A percentile compares a stretch with the other conserved stretches of the same genome.
These are phyloP conservation scores for Hansenula lynferdii DNA, from an alignment of 1,139 yeast genomes.

Conservation along the genomic window DNA sequence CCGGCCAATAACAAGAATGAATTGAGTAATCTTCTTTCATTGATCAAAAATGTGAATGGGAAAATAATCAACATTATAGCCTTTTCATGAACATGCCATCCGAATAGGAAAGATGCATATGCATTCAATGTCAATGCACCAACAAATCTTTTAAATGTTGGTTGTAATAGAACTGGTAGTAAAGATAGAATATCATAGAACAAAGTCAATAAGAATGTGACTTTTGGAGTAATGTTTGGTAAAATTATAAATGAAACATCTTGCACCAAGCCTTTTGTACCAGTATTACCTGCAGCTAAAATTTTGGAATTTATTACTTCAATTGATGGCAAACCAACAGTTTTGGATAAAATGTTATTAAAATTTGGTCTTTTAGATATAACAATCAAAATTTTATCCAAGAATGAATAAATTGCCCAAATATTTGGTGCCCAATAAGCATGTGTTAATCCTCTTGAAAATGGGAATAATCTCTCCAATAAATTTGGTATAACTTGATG, in stretches of 20 bases:
- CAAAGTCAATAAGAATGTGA: conserved; percentile 73
- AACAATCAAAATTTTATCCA: conserved; percentile 69
- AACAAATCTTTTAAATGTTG: conserved; percentile 71
- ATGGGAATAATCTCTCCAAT: conserved; percentile 75
- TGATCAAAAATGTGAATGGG: conserved; percentile 78
- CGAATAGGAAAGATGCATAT: conserved; percentile 85
- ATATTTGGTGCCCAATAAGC: conserved; percentile 99
- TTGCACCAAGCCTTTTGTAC: conserved; percentile 84
- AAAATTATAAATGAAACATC: conserved; percentile 78
- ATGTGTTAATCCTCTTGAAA: conserved; percentile 92
- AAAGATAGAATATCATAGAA: conserved; percentile 76
- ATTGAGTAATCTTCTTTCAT: conserved; percentile 66
- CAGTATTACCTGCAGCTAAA: conserved; percentile 38
- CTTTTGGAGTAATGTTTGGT: conserved; percentile 73
- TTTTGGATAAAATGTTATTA: conserved; percentile 26
- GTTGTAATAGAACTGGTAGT: conserved; percentile 69
- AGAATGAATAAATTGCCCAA: conserved; percentile 90
- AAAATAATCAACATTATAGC: conserved; percentile 87
- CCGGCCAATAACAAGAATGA: conserved; percentile 65
- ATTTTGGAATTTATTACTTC: conserved; percentile 25
- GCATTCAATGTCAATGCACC: conserved; percentile 90
- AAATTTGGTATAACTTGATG: conserved; percentile 62
- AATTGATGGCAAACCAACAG: conserved; percentile 25
- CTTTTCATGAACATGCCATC: conserved; percentile 99
- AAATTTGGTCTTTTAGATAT: conserved; percentile 41